A percentile compares a stretch with the other conserved stretches of the same genome.
Conservation (phyloP, 805 yeast genomes). For the Zygosaccharomyces lentus region DNA sequence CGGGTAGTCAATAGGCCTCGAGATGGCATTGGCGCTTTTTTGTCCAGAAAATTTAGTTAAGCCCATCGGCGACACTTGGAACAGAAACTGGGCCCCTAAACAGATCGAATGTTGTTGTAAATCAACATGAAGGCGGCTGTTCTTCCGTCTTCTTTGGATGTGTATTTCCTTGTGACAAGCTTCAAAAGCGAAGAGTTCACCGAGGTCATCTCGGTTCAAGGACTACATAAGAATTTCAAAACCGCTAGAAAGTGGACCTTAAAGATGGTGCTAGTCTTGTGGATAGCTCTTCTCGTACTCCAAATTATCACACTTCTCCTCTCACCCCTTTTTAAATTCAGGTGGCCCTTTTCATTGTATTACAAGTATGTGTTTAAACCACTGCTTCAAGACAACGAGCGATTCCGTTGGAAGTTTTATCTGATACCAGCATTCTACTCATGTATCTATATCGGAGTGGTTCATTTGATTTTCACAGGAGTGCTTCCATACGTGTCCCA, state of each 20-base stretch:
- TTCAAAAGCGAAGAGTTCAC: neutral
- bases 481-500: constrained; percentile 14
- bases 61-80: too few relatives aligned
- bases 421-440: constrained; percentile 32
- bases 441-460: constrained; percentile 20
- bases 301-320: constrained; percentile 25
- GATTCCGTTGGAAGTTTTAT: constrained; percentile 27
- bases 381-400: constrained; percentile 19
- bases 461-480: constrained; percentile 16
- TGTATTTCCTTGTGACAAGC: neutral
- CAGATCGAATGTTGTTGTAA: too few relatives aligned
- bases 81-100: too few relatives aligned
- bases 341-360: constrained; percentile 24
- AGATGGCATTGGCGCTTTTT: too few relatives aligned
- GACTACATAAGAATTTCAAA: neutral
- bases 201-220: neutral
- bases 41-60: too few relatives aligned
- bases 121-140: too few relatives aligned
- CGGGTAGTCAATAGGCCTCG: too few relatives aligned
- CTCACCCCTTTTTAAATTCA: constrained; percentile 24
- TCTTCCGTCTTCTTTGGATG: neutral
- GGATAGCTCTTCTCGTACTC: constrained; percentile 7
- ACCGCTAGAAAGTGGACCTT: neutral
- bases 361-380: constrained; percentile 28
- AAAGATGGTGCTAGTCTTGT: constrained; percentile 6